A percentile compares a stretch with the other conserved stretches of the same genome.
Conservation (phyloP, 352 stramenopile species). For the Phytophthora parvispora region DNA sequence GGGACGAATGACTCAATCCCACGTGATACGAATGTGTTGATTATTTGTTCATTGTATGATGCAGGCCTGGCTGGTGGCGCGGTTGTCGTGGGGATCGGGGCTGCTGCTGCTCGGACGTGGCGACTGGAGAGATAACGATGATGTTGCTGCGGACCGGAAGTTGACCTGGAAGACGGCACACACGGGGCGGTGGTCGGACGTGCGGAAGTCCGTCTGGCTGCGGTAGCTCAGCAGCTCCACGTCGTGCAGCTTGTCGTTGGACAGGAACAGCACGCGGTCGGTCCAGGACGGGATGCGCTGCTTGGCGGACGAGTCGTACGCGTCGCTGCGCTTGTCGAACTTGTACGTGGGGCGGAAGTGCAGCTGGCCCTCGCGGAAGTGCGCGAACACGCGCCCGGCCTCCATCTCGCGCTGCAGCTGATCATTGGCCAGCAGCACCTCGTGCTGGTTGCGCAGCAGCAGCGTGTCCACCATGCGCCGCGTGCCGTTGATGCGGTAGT, state of each 20-base stretch:
- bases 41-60: slow-evolving; percentile 16
- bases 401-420: slow-evolving; percentile 91
- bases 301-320: slow-evolving; percentile 96
- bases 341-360: slow-evolving; percentile 97
- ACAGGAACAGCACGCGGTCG: slow-evolving; percentile 93
- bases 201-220: slow-evolving; percentile 74
- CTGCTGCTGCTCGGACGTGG: slow-evolving; percentile 10
- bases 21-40: neutral
- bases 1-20: neutral
- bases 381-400: slow-evolving; percentile 84
- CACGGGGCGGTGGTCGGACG: slow-evolving; percentile 81
- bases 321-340: slow-evolving; percentile 93
- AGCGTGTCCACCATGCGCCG: slow-evolving; percentile 89
- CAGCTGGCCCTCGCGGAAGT: slow-evolving; percentile 93
- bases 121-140: slow-evolving; percentile 1
- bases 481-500: slow-evolving; percentile 95
- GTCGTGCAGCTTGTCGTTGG: slow-evolving; percentile 59
- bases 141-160: slow-evolving; percentile 28
- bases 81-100: slow-evolving; percentile 6
- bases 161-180: slow-evolving; percentile 71
- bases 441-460: slow-evolving; percentile 76
- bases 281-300: slow-evolving; percentile 97
- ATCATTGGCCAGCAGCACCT: slow-evolving; percentile 91
- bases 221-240: slow-evolving; percentile 73
- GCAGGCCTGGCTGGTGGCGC: slow-evolving; percentile 25